Evolutionary conservation across 176 grass and related monocot species (phyloP).

Genomic region (Aegilops umbellulata): DNA sequence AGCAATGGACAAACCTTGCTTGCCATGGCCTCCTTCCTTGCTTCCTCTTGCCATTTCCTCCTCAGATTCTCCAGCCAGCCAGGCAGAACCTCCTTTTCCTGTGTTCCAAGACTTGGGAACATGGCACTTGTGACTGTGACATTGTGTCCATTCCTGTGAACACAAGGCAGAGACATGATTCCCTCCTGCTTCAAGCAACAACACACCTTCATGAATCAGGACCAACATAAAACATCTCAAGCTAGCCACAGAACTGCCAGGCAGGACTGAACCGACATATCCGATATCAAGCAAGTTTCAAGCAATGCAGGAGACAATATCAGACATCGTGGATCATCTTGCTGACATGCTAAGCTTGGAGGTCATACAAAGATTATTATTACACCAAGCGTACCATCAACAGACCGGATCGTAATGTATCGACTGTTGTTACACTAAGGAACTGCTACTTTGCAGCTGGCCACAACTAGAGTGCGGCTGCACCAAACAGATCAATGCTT

Average conservation of each 20-base stretch:
- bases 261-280: background rate
- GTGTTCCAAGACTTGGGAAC: background rate
- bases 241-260: background rate
- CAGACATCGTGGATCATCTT: background rate
- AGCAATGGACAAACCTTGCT: background rate
- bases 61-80: background rate
- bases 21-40: constrained; percentile 9
- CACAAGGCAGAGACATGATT: background rate
- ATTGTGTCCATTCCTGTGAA: background rate
- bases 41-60: background rate
- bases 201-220: background rate
- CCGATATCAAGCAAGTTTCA: background rate
- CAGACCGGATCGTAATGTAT: no score
- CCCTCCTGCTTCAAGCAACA: background rate
- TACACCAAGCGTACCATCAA: constrained; percentile 4
- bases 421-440: background rate
- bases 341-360: background rate
- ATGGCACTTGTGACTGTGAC: background rate
- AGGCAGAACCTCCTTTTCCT: background rate
- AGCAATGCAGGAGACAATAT: background rate
- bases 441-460: background rate
- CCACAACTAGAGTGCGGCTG: background rate
- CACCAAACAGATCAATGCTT: background rate
- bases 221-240: background rate
- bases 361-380: background rate